Evolutionary conservation across 352 stramenopile genomes (phyloP), one percentile per base, ranked within the genome.

Genomic region (Aphanomyces euteiches): DNA sequence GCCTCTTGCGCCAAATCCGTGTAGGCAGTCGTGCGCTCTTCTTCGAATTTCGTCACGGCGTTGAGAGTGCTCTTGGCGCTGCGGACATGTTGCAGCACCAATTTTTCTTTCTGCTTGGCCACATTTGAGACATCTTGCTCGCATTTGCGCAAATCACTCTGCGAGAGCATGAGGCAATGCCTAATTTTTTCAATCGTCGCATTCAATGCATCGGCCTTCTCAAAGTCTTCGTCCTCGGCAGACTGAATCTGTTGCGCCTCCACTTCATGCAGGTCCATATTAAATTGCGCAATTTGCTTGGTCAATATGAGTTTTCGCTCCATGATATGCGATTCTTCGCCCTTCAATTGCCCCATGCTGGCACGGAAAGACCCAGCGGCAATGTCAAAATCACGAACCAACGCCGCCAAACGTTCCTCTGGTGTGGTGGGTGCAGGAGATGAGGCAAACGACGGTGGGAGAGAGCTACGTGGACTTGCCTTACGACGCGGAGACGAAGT

Each of bases 161-260:
- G 81, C 7, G 81, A 87, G 5, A 93, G 75, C 15, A 86, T 91
- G 48, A 92, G 90, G 50, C 83, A 85, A 68, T 95, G 87, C 7
- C 83, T 81, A 37, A 93, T 81, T 41, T 83, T 92, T 77, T 88
- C 90, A 67, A 95, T 89, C 5, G 81, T 90, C 12, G 80, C 74
- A 70, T 95, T 93, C 5, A 95, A 73, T 5, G 87, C 81, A 56
- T 95, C 87, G 0, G 87, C 87, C 41, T 87, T 88, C 56, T 95
- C 87, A 59, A 95, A 95, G 76, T 95, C 87, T 58, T 95, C 87
- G 38, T 90, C 78, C 66, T 92, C 84, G 47, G 80, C 85, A 2
- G 87, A 85, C 54, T 90, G 85, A 17, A 93, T 80, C 58, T 95
- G 87, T 72, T 92, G 83, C 10, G 80, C 85, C 69, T 95, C 87